These are phyloP conservation scores for Lactarius trivialis DNA, from an alignment of 768 basidiomycete genomes.

Conservation along the genomic window DNA sequence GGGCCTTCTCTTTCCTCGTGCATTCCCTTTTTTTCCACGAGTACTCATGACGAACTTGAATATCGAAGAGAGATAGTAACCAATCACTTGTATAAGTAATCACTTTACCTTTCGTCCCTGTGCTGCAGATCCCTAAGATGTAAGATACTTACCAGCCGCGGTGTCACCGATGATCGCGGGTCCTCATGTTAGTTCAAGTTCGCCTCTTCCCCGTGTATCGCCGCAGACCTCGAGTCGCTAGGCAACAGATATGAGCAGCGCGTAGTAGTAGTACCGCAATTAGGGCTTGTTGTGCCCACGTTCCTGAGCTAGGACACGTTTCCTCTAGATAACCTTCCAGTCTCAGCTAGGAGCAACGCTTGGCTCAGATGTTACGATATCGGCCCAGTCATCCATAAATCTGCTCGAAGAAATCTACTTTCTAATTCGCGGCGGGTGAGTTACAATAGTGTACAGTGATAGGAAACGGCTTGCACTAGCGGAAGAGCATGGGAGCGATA, in stretches of 20 bases:
- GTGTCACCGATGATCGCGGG: neutral
- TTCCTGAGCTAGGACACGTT: neutral
- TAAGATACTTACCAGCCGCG: neutral
- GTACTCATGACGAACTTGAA: neutral
- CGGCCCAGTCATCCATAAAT: neutral
- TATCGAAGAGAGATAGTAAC: neutral
- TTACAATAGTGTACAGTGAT: neutral
- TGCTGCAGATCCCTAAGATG: neutral
- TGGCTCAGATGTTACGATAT: neutral
- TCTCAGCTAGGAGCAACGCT: neutral
- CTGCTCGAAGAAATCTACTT: neutral
- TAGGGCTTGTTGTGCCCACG: neutral
- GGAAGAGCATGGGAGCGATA: neutral
- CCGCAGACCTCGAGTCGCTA: neutral
- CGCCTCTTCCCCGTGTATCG: neutral
- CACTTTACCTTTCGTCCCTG: neutral
- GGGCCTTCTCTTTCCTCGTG: neutral
- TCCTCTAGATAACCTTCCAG: neutral
- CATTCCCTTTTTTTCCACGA: neutral
- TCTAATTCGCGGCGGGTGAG: neutral
- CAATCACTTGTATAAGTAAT: too few species aligned
- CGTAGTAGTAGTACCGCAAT: neutral
- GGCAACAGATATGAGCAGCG: neutral
- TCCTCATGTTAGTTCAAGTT: neutral
- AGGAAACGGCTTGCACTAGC: neutral